Conservation (phyloP, 2,329 filamentous ascomycete genomes). For the Aschersonia sp. region DNA sequence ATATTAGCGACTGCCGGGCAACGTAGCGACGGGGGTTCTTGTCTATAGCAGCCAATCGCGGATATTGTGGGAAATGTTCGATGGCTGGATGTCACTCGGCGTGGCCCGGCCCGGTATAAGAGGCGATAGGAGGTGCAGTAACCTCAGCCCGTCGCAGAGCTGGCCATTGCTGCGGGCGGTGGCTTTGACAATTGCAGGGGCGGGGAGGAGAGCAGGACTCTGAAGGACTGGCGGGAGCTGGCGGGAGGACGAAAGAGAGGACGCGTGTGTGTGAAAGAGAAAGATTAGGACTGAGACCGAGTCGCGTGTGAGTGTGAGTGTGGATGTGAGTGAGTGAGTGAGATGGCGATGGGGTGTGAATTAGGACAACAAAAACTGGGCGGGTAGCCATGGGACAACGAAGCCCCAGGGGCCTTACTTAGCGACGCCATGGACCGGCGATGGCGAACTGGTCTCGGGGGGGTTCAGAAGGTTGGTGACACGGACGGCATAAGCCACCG, state of each 20-base stretch:
- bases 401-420: constrained; percentile 1
- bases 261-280: too few species aligned
- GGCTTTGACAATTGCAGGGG: too few species aligned
- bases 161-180: not conserved
- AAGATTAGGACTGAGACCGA: too few species aligned
- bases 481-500: not conserved
- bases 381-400: not conserved
- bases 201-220: too few species aligned
- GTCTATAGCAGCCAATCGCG: not conserved
- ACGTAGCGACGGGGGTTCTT: not conserved
- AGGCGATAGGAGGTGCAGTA: not conserved
- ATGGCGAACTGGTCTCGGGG: not conserved
- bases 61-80: too few species aligned
- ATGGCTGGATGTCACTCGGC: too few species aligned
- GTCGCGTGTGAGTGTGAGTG: too few species aligned
- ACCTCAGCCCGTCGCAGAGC: not conserved
- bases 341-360: not conserved
- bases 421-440: constrained; percentile 3
- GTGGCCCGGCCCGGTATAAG: too few species aligned
- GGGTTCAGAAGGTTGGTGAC: not conserved
- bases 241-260: too few species aligned
- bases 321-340: too few species aligned
- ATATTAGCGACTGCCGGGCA: constrained; percentile 30
- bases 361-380: not conserved
- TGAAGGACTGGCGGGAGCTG: too few species aligned